Conservation (phyloP, 768 basidiomycete species). For the Sistotremastrum niveocremeum region DNA sequence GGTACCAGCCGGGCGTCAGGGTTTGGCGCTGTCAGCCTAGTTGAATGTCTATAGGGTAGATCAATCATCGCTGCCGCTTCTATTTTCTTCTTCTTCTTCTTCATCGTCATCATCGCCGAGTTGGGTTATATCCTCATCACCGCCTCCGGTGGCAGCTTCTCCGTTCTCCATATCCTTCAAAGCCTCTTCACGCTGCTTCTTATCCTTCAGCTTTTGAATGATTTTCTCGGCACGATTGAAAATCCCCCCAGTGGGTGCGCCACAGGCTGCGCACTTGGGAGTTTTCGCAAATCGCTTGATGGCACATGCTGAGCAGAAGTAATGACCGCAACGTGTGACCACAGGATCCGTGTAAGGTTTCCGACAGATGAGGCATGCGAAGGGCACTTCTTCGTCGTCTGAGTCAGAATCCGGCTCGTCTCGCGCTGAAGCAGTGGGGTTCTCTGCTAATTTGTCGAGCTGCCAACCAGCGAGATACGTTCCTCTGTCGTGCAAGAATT, state of each 20-base stretch:
- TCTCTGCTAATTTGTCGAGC: conserved; percentile 83
- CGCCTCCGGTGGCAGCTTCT: conserved; percentile 15
- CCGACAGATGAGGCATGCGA: conserved; percentile 96
- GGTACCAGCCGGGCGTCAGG: too few species aligned
- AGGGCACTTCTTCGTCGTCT: conserved; percentile 83
- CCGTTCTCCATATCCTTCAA: conserved; percentile 30
- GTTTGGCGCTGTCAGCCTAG: background rate
- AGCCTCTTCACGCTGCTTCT: conserved; percentile 42
- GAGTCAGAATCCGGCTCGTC: conserved; percentile 57
- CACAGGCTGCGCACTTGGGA: conserved; percentile 91
- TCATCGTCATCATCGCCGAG: conserved; percentile 25
- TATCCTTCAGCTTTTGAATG: conserved; percentile 73
- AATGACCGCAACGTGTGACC: conserved; percentile 92
- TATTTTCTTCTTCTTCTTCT: conserved; percentile 19
- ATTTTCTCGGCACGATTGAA: conserved; percentile 95
- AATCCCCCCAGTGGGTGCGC: conserved; percentile 85
- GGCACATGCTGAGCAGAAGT: conserved; percentile 90
- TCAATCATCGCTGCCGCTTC: conserved; percentile 12
- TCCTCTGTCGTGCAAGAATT: conserved; percentile 96
- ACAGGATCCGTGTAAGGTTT: conserved; percentile 91
- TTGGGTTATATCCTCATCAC: conserved; percentile 15
- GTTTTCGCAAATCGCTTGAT: conserved; percentile 91
- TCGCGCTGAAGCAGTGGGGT: conserved; percentile 42
- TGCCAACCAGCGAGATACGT: conserved; percentile 99
- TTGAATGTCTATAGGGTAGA: background rate